Base-by-base conservation (phyloP, 495 filamentous ascomycete genomes). In the Aspergillus panamensis region DNA sequence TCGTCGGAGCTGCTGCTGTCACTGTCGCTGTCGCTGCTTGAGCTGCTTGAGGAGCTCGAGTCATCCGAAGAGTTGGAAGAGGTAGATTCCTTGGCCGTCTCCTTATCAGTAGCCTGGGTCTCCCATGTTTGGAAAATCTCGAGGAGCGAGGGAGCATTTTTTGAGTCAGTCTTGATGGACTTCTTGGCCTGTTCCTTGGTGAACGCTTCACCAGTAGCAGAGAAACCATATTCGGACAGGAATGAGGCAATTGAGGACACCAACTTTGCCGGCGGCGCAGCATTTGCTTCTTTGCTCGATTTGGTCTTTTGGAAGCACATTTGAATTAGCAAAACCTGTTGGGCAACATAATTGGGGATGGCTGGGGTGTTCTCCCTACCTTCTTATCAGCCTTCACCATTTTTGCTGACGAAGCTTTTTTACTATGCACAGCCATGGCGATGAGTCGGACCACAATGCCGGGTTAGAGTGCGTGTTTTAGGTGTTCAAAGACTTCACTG, bases 211-310 rank as follows among this genome's bases (percentile, higher is more conserved):
- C 80, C 82, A 29, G 88, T 80, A 40, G 73, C 73, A 17, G 77
- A 65, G 61, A 87, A 89, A 31, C 84, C 82, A 67, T 86, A 80
- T 40, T 86, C 81, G 59, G 79, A 75, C 31, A 92, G 77, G 71
- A 90, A 91, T 13, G 75, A 72, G 31, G 82, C 80, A 60, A 92
- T 78, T n/a, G 89, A 75, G 40, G 83, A 79, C 58, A 90, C 66
- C 14, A 92, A 71, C 64, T 84, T 79, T 17, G 79, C 60, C 9
- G 86, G 80, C 32, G 80, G 81, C 53, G 51, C 30, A n/a, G 73
- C 60, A 21, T 60, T 49, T 53, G 53, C 52, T 44, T 48, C 53
- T 45, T 67, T 63, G 49, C 39, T 40, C 40, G 58, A 30, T 40
- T 66, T 65, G 45, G 61, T 49, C 63, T 58, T 58, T 16, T 12